Conservation (phyloP, 2,329 filamentous ascomycete species). For the Zelopaecilomyces penicillatus region DNA sequence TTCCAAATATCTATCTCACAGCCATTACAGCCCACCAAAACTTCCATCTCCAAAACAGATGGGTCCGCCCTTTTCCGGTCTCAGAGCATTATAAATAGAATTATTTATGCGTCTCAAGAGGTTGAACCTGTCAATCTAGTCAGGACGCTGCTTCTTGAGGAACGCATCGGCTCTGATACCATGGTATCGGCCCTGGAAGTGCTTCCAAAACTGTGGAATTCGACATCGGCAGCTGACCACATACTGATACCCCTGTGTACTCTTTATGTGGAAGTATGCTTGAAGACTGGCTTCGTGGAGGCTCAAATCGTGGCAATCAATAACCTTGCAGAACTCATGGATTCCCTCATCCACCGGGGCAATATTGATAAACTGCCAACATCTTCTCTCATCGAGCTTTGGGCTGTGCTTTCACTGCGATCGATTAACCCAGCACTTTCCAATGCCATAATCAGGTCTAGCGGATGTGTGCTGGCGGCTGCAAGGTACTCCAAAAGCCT, state of each 20-base stretch:
- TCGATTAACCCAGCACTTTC: slow-evolving; percentile 40
- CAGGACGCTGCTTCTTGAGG: slow-evolving; percentile 19
- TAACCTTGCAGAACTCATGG: slow-evolving; percentile 39
- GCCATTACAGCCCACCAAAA: slow-evolving; percentile 13
- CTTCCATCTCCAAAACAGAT: slow-evolving; percentile 9
- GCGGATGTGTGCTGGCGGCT: slow-evolving; percentile 35
- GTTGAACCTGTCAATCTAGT: slow-evolving; percentile 16
- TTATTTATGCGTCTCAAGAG: slow-evolving; percentile 24
- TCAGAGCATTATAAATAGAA: slow-evolving; percentile 27
- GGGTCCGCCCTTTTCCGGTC: slow-evolving; percentile 32
- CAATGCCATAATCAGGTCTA: slow-evolving; percentile 40
- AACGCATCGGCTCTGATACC: slow-evolving; percentile 23
- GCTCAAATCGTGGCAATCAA: slow-evolving; percentile 38
- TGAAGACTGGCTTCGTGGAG: slow-evolving; percentile 31
- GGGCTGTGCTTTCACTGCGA: slow-evolving; percentile 29
- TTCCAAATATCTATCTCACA: slow-evolving; percentile 17
- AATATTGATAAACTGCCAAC: slow-evolving; percentile 22
- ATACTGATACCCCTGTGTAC: slow-evolving; percentile 26
- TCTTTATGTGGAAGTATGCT: slow-evolving; percentile 36
- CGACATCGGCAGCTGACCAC: slow-evolving; percentile 14
- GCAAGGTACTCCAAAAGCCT: slow-evolving; percentile 16
- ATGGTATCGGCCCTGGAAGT: slow-evolving; percentile 29
- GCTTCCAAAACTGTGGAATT: slow-evolving; percentile 24
- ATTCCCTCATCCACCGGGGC: slow-evolving; percentile 25
- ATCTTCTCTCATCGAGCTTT: slow-evolving; percentile 29